Evolutionary conservation across 805 yeast genomes (phyloP), one percentile per base, ranked within the genome.

Genomic region (Suhomyces pyralidae): DNA sequence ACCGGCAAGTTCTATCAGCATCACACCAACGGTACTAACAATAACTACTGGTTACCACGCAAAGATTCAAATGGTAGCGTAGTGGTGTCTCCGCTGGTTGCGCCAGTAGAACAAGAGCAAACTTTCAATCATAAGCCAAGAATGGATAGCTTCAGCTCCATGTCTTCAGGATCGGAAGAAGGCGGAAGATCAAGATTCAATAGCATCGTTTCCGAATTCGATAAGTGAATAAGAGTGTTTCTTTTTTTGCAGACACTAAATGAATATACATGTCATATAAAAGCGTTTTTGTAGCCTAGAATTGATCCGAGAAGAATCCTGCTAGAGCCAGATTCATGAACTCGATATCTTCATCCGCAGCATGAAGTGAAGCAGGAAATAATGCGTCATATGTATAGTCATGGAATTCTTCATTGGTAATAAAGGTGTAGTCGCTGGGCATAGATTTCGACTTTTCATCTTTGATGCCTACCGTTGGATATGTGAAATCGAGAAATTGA

Each of bases 21-120:
- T 53, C 74, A 69, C 43, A 53, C 64, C 42, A 69, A 62, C 44
- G 61, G 65, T 20, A 71, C 73, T 34, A 74, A 74, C 54, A 74
- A 73, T 55, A 66, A 69, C 25, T 73, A 68, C 34, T 74, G 78
- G 78, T 55, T 73, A 58, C 71, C 76, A 5, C 49, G 50, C 9
- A 48, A 51, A 20, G 56, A 58, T 7, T 26, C n/a, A 10, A n/a
- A 20, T 20, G 50, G 40, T 9, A 12, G 20, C 6, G 42, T 4
- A 19, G 42, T 19, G 12, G 42, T n/a, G 20, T 17, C 42, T 38
- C 20, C 42, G 5, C 42, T 19, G 20, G 24, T 17, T 10, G 14
- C 14, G 42, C 14, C 9, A 17, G 22, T 34, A n/a, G 49, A 14
- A 3, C 54, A 51, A 19, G 38, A 48, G 3, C 40, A 46, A 12